phyloP scores from a whole-genome alignment of 2,329 filamentous ascomycete genomes.

The Colletotrichum tamarilloi region DNA sequence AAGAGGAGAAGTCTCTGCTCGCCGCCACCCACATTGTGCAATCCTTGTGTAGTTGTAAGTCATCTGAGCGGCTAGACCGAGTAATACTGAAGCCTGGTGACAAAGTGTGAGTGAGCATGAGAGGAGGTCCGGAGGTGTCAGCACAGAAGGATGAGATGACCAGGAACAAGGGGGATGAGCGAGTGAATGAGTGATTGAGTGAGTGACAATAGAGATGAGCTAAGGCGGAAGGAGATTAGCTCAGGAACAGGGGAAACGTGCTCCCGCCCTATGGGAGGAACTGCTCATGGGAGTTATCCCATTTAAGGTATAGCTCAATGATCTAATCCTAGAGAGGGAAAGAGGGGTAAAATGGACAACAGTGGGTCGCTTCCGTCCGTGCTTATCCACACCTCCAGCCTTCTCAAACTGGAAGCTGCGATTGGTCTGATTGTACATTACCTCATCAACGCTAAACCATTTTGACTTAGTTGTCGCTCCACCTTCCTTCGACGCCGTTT shows the following conservation, averaged over 20 bases:
- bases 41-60: background rate
- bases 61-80: background rate
- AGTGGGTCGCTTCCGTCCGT: constrained; percentile 18
- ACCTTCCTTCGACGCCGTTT: background rate
- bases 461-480: background rate
- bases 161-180: constrained; percentile 25
- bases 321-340: constrained; percentile 13
- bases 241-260: constrained; percentile 15
- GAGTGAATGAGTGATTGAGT: background rate
- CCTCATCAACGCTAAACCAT: background rate
- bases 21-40: background rate
- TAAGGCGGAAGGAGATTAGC: constrained; percentile 9
- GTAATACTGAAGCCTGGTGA: background rate
- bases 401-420: background rate
- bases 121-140: constrained; percentile 11
- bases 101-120: background rate
- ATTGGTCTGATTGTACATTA: background rate
- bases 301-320: background rate
- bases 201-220: constrained; percentile 16
- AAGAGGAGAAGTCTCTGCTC: background rate
- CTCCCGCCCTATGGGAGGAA: constrained; percentile 11
- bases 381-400: background rate
- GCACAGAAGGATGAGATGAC: constrained; percentile 16
- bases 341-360: constrained; percentile 24
- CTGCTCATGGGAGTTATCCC: background rate